phyloP scores from a whole-genome alignment of 768 basidiomycete genomes.

The Lactarius hatsudake region DNA sequence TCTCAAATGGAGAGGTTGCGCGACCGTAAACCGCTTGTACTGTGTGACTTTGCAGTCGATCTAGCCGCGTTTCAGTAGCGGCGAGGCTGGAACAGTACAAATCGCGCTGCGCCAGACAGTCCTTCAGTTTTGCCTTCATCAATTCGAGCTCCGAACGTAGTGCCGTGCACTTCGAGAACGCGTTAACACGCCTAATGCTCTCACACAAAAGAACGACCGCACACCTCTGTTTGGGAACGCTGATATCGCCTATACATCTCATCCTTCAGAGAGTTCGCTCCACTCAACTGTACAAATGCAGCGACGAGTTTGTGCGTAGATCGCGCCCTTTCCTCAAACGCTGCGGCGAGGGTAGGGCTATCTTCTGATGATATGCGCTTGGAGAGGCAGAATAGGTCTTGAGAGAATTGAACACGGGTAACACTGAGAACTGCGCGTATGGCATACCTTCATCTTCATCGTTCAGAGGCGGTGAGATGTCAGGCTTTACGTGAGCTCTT shows the following conservation, averaged over 20 bases:
- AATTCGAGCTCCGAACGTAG: slow-evolving; percentile 58
- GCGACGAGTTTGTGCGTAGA: slow-evolving; percentile 60
- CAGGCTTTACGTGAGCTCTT: slow-evolving; percentile 52
- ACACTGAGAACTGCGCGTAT: slow-evolving; percentile 2
- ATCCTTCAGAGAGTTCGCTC: slow-evolving; percentile 36
- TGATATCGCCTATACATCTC: slow-evolving; percentile 48
- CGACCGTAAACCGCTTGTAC: slow-evolving; percentile 34
- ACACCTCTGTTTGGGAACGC: slow-evolving; percentile 58
- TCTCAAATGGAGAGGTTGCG: slow-evolving; percentile 10
- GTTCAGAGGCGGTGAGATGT: slow-evolving; percentile 45
- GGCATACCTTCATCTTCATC: slow-evolving; percentile 30
- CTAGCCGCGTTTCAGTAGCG: slow-evolving; percentile 57
- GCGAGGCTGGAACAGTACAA: slow-evolving; percentile 51
- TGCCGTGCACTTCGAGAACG: slow-evolving; percentile 46
- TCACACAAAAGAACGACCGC: slow-evolving; percentile 23
- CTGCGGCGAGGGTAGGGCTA: slow-evolving; percentile 35
- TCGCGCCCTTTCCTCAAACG: slow-evolving; percentile 53
- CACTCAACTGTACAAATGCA: slow-evolving; percentile 49
- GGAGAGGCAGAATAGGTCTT: slow-evolving; percentile 25
- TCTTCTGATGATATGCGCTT: slow-evolving; percentile 30
- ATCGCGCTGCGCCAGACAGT: slow-evolving; percentile 48
- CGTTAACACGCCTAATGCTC: slow-evolving; percentile 17
- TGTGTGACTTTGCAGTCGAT: slow-evolving; percentile 55
- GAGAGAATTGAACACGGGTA: slow-evolving; percentile 26
- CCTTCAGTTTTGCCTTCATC: slow-evolving; percentile 47